Evolutionary conservation across 306 rosid genomes (phyloP).

Genomic region (Ormosia semicastrata): DNA sequence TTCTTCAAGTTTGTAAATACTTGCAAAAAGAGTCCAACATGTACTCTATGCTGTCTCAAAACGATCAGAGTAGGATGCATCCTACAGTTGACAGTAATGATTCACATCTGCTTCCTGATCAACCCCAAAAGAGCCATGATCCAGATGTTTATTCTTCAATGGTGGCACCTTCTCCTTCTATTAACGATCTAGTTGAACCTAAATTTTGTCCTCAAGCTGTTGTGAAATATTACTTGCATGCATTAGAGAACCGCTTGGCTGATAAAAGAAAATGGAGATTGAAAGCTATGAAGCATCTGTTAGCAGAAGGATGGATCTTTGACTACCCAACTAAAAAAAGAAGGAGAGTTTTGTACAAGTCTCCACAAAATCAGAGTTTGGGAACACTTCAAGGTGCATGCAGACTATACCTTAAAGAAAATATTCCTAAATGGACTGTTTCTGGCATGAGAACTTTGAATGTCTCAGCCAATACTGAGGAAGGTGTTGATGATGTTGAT

Average conservation of each 20-base stretch:
- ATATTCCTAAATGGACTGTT: constrained; percentile 20
- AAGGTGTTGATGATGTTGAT: constrained; percentile 16
- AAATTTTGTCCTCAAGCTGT: constrained; percentile 50
- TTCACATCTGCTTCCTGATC: constrained; percentile 21
- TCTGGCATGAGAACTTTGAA: constrained; percentile 21
- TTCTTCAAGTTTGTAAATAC: constrained; percentile 37
- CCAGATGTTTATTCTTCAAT: constrained; percentile 22
- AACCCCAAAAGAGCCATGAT: constrained; percentile 18
- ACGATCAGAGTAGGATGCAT: constrained; percentile 19
- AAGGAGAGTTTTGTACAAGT: constrained; percentile 38
- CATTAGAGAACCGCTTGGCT: background rate
- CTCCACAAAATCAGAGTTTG: constrained; percentile 41
- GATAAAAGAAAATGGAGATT: constrained; percentile 21
- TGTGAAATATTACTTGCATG: constrained; percentile 36
- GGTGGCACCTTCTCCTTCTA: constrained; percentile 11
- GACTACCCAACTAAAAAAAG: constrained; percentile 36
- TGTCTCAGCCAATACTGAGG: constrained; percentile 15
- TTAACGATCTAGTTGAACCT: constrained; percentile 16
- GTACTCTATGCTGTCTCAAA: constrained; percentile 22
- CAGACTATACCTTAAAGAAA: constrained; percentile 40
- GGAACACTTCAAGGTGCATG: constrained; percentile 55
- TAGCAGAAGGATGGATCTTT: constrained; percentile 52
- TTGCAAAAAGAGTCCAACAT: constrained; percentile 13
- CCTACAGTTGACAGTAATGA: background rate
- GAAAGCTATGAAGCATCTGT: constrained; percentile 50